phyloP scores from a whole-genome alignment of 2,329 filamentous ascomycete species.

The Phialophora tarda region DNA sequence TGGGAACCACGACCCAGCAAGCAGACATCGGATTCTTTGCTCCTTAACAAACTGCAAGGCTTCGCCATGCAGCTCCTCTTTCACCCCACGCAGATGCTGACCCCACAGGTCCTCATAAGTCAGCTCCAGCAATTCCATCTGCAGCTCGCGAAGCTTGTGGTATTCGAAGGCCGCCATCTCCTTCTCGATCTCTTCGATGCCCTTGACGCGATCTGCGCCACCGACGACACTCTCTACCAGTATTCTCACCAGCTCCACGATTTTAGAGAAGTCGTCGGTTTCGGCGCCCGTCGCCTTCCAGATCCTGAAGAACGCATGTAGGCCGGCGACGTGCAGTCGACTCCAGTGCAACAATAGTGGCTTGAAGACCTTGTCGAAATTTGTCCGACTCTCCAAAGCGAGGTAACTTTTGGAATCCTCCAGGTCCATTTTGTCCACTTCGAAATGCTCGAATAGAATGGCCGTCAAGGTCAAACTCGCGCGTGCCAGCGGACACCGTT shows the following conservation, averaged over 20 bases:
- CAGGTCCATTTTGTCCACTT: constrained; percentile 81
- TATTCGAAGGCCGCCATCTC: constrained; percentile 86
- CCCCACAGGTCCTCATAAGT: constrained; percentile 97
- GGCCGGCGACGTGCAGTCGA: constrained; percentile 78
- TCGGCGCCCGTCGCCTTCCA: constrained; percentile 91
- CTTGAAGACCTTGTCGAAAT: constrained; percentile 84
- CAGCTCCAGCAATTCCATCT: constrained; percentile 90
- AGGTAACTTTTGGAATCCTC: constrained; percentile 79
- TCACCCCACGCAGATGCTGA: constrained; percentile 84
- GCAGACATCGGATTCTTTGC: constrained; percentile 86
- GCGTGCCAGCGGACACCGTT: constrained; percentile 84
- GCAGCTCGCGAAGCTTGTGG: constrained; percentile 75
- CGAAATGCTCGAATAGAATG: constrained; percentile 93
- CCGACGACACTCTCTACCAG: constrained; percentile 89
- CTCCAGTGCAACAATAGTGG: constrained; percentile 94
- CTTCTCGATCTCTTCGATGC: constrained; percentile 85
- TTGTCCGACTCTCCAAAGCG: constrained; percentile 72
- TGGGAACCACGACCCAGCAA: constrained; percentile 88
- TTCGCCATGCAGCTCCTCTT: constrained; percentile 87
- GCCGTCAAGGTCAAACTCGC: constrained; percentile 85
- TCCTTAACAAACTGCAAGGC: constrained; percentile 96
- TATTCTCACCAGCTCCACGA: constrained; percentile 87
- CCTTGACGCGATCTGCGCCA: constrained; percentile 77
- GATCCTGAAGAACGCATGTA: constrained; percentile 86
- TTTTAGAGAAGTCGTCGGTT: constrained; percentile 88